Evolutionary conservation across 305 asterid species (phyloP), one percentile per base, ranked within the genome.

Genomic region (Nicotiana rustica): DNA sequence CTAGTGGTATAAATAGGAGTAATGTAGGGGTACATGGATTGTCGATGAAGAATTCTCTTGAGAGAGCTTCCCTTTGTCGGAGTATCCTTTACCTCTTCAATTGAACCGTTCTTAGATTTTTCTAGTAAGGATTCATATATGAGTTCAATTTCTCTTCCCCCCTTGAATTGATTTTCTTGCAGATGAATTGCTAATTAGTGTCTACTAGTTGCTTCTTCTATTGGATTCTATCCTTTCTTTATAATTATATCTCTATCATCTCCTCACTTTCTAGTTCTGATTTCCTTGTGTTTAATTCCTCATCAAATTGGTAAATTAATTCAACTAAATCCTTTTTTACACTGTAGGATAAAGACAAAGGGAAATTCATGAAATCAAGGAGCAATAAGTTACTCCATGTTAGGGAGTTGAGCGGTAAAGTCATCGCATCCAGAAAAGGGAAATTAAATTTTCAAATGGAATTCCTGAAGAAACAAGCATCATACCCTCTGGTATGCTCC

Each of bases 351-450:
- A 86, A 82, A 64, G 79, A 65, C 75, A 14, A 47, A 66, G 64
- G 82, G 35, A 89, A 70, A 80, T 77, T 82, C 38, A 82, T 44
- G 60, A 88, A 64, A 84, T 68, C 85, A 67, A 85, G 86, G 75
- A 88, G 83, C 38, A 31, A 64, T 76, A 87, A 88, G 86, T 90
- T 96, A 31, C 93, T 96, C 81, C 93, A 84, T 77, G 87, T 88
- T 10, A 88, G 98, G 77, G 99, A 96, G 90, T 83, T 96, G 82
- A 87, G 87, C 67, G 98, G 97, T 36, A 91, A 90, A 82, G 81
- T 88, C 67, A 88, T 91, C 25, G 62, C 84, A 84, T 87, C 87
- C n/a, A 77, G 87, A 56, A 93, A 83, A 84, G 91, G 92, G 77
- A 94, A 90, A 85, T 67, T 91, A 4, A 92, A 91, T 83, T 92